Percentiles rank a stretch among this genome's conserved stretches.
phyloP scores from a whole-genome alignment of 495 filamentous ascomycete genomes.

The Daldinia caldariorum region DNA sequence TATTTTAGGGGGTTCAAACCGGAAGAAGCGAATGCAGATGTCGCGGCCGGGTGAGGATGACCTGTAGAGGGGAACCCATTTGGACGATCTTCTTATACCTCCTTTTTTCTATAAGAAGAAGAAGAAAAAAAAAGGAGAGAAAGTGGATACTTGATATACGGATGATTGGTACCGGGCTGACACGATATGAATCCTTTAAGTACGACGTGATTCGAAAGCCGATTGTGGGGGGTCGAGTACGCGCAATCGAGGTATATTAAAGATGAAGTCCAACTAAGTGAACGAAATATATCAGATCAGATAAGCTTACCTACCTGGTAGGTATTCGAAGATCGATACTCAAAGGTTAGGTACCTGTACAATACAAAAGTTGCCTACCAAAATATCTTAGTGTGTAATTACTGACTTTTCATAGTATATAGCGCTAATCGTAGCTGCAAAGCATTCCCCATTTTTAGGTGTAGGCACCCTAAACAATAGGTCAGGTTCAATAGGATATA shows the following conservation, averaged over 20 bases:
- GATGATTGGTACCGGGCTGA: background rate
- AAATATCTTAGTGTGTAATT: background rate
- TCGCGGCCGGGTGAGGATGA: slow-evolving; percentile 4
- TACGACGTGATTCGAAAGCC: background rate
- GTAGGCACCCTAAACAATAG: background rate
- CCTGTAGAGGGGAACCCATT: background rate
- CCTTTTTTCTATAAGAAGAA: background rate
- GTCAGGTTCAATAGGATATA: too few relatives aligned
- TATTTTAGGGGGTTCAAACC: slow-evolving; percentile 61
- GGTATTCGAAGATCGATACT: background rate
- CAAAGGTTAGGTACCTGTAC: too few relatives aligned
- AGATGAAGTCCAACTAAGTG: background rate
- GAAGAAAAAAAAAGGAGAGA: background rate
- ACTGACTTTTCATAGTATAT: background rate
- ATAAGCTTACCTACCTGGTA: too few relatives aligned
- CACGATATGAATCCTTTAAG: background rate
- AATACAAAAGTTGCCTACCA: too few relatives aligned
- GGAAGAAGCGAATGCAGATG: slow-evolving; percentile 28
- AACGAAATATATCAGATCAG: background rate
- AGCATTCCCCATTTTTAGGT: background rate
- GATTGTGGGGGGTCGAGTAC: background rate
- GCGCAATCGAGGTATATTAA: background rate
- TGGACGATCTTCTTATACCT: background rate
- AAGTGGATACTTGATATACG: background rate
- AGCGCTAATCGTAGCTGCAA: background rate